phyloP scores from a whole-genome alignment of 116 monocot genomes.

The Dioscorea cayenensis region DNA sequence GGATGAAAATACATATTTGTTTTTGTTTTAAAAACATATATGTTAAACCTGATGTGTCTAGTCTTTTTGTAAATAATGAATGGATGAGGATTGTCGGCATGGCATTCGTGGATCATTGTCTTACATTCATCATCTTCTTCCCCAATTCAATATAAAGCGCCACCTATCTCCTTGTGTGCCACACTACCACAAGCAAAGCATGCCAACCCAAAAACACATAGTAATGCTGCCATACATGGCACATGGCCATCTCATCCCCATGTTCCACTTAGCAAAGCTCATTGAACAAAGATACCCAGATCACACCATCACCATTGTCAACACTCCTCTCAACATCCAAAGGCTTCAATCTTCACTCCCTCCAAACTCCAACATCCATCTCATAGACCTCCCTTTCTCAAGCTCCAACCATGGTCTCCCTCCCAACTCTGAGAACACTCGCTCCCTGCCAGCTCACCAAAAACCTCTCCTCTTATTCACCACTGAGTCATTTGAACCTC shows the following conservation, averaged over 20 bases:
- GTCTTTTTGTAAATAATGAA: no score
- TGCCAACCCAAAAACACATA: constrained; percentile 2
- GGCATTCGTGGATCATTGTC: no score
- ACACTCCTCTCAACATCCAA: constrained; percentile 39
- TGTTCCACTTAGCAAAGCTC: constrained; percentile 32
- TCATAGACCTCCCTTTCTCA: constrained; percentile 20
- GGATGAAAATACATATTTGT: no score
- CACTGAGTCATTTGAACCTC: constrained; percentile 15
- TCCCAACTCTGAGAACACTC: constrained; percentile 13
- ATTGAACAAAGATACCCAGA: constrained; percentile 11
- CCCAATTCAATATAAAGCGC: no score
- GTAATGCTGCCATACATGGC: constrained; percentile 72
- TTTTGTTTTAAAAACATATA: no score
- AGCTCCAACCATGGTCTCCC: constrained; percentile 16
- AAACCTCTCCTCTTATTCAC: constrained; percentile 14
- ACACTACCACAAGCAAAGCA: no score
- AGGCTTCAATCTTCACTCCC: constrained; percentile 23
- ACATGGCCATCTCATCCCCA: constrained; percentile 56
- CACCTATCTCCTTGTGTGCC: no score
- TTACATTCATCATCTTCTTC: no score
- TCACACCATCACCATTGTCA: constrained; percentile 41
- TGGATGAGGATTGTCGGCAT: no score
- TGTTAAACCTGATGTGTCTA: no score
- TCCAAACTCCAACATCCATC: constrained; percentile 18
- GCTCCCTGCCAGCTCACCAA: constrained; percentile 9